These are phyloP conservation scores for Sanghuangporus baumii DNA, from an alignment of 1,284 basidiomycete species.

Conservation along the genomic window DNA sequence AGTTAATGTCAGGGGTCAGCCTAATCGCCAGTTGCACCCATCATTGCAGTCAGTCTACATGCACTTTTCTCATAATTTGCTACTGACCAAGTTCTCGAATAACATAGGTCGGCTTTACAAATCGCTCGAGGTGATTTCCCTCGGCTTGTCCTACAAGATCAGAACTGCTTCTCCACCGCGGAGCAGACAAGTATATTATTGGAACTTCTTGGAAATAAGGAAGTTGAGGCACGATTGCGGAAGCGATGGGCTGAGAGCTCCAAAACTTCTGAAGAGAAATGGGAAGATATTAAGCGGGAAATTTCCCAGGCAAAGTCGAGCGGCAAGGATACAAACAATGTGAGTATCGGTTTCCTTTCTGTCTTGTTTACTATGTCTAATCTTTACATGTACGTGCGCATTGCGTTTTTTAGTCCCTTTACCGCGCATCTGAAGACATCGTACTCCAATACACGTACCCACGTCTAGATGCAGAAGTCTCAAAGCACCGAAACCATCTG, in stretches of 20 bases:
- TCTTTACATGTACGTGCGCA: background rate
- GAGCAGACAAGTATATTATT: constrained; percentile 76
- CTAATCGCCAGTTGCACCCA: constrained; percentile 41
- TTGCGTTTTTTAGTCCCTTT: background rate
- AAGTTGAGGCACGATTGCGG: constrained; percentile 43
- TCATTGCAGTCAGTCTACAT: constrained; percentile 52
- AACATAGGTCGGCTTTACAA: constrained; percentile 45
- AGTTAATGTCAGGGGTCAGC: constrained; percentile 63
- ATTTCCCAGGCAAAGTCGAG: constrained; percentile 24
- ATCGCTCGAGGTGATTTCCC: constrained; percentile 55
- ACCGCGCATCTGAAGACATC: constrained; percentile 72
- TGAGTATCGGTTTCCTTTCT: background rate
- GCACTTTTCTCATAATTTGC: background rate
- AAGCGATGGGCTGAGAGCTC: constrained; percentile 57
- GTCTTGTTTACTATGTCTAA: background rate
- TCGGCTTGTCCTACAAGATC: constrained; percentile 75
- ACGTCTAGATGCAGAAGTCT: constrained; percentile 94
- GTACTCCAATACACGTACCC: constrained; percentile 96
- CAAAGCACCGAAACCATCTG: constrained; percentile 96
- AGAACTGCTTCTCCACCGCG: constrained; percentile 76
- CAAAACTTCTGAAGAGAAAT: constrained; percentile 61
- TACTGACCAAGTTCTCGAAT: background rate
- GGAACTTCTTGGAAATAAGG: constrained; percentile 66
- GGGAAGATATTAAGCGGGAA: constrained; percentile 55
- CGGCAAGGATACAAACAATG: background rate